Percentiles rank a stretch among this genome's conserved stretches.
phyloP scores from a whole-genome alignment of 2,329 filamentous ascomycete species.

The Cladophialophora immunda region DNA sequence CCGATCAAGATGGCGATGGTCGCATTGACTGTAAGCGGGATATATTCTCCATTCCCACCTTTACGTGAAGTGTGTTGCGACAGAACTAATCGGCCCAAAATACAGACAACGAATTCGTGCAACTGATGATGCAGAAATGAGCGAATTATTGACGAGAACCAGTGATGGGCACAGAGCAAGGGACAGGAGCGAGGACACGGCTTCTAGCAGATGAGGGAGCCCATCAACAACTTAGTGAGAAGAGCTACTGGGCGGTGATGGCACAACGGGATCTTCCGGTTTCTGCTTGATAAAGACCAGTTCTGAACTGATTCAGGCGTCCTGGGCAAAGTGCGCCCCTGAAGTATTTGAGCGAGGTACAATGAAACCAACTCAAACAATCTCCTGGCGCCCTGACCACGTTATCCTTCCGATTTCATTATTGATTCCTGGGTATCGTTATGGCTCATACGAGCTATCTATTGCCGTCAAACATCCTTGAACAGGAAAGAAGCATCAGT shows the following conservation, averaged over 20 bases:
- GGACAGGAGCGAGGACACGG: constrained; percentile 5
- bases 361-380: constrained; percentile 4
- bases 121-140: constrained; percentile 97
- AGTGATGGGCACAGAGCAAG: constrained; percentile 3
- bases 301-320: background rate
- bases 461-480: background rate
- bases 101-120: constrained; percentile 88
- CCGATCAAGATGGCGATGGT: constrained; percentile 87
- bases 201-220: constrained; percentile 17
- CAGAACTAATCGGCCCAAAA: background rate
- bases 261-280: constrained; percentile 4
- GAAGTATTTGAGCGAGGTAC: constrained; percentile 4
- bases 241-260: background rate
- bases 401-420: background rate
- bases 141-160: constrained; percentile 19
- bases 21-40: constrained; percentile 79
- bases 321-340: background rate
- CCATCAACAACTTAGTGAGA: background rate
- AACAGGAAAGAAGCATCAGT: constrained; percentile 20
- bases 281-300: constrained; percentile 25
- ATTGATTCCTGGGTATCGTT: constrained; percentile 2
- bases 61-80: background rate
- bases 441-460: background rate
- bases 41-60: background rate
- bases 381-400: background rate